Base-by-base conservation (phyloP, 2,329 filamentous ascomycete species). In the Scleromitrula shiraiana region DNA sequence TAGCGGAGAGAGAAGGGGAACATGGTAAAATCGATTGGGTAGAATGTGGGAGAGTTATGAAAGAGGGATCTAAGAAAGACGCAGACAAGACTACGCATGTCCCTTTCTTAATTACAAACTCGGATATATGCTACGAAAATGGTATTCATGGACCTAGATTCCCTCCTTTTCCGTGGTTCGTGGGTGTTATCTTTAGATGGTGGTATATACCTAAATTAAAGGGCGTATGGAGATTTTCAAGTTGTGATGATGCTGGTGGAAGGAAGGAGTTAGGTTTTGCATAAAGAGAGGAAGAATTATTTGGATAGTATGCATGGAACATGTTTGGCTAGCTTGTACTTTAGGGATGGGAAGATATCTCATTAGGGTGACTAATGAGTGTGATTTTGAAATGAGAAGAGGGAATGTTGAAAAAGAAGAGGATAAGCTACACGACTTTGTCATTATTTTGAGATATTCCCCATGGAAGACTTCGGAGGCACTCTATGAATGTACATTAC, bases 261-360 rank as follows among this genome's bases (percentile, higher is more conserved):
- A 65, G 62, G 9, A 58, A 60, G 45, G 64, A 67, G 20, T 51
- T 70, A 19, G 65, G 63, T 2, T 68, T 68, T 59, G 67, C 57
- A 7, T 65, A 43, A 60, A 12, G 26, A 12, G 7, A 29, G 7
- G 7, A 7, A 29, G 26, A 7, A 7, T 29, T 29, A 12, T 7
- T 29, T 29, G 26, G 26, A 29, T 29, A 7, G 26, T 29, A 29
- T 29, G 26, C 12, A 7, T 29, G 26, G 26, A 12, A 29, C 26
- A 12, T 29, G 26, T n/a, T n/a, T n/a, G n/a, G n/a, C n/a, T n/a
- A n/a, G n/a, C n/a, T n/a, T n/a, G n/a, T n/a, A n/a, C n/a, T n/a
- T n/a, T n/a, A n/a, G n/a, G n/a, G n/a, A n/a, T n/a, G n/a, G n/a
- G n/a, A n/a, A n/a, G n/a, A n/a, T n/a, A n/a, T n/a, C n/a, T n/a